A percentile compares a stretch with the other conserved stretches of the same genome.
phyloP scores from a whole-genome alignment of 805 yeast species.

The Metschnikowia colocasiae region DNA sequence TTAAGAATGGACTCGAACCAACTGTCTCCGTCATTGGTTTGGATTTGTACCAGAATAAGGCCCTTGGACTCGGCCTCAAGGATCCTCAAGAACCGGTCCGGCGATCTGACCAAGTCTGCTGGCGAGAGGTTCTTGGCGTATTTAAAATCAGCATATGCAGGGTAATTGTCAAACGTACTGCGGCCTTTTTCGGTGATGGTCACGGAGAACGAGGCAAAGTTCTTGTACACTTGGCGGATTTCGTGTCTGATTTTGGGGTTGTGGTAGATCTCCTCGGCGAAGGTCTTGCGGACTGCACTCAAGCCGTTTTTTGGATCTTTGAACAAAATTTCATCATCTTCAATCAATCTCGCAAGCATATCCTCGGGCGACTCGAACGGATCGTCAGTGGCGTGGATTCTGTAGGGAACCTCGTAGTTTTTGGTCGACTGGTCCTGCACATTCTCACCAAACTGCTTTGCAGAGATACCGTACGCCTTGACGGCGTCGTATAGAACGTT shows the following conservation, averaged over 20 bases:
- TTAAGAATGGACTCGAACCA: constrained; percentile 43
- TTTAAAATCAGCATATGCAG: constrained; percentile 85
- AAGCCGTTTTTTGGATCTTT: constrained; percentile 59
- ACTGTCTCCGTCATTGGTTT: constrained; percentile 40
- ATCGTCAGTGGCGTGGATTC: constrained; percentile 72
- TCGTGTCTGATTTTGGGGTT: constrained; percentile 76
- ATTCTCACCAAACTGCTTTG: constrained; percentile 80
- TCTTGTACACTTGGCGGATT: constrained; percentile 58
- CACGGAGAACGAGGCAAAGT: constrained; percentile 66
- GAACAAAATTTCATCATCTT: constrained; percentile 48
- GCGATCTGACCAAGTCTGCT: constrained; percentile 65
- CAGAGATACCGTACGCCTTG: constrained; percentile 69
- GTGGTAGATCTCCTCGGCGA: constrained; percentile 74
- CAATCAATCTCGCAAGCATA: constrained; percentile 46
- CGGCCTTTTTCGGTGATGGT: constrained; percentile 71
- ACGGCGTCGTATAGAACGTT: constrained; percentile 66
- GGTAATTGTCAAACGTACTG: constrained; percentile 69
- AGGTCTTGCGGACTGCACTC: constrained; percentile 69
- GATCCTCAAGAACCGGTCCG: constrained; percentile 86
- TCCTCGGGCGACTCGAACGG: constrained; percentile 57
- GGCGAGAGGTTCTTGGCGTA: constrained; percentile 82
- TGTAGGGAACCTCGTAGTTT: constrained; percentile 41
- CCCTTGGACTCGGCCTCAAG: constrained; percentile 84
- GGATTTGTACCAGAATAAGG: constrained; percentile 61
- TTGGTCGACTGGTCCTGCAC: constrained; percentile 57